A percentile compares a stretch with the other conserved stretches of the same genome.
Conservation (phyloP, 129 eudicot genomes). For the Oenanthe sinensis region DNA sequence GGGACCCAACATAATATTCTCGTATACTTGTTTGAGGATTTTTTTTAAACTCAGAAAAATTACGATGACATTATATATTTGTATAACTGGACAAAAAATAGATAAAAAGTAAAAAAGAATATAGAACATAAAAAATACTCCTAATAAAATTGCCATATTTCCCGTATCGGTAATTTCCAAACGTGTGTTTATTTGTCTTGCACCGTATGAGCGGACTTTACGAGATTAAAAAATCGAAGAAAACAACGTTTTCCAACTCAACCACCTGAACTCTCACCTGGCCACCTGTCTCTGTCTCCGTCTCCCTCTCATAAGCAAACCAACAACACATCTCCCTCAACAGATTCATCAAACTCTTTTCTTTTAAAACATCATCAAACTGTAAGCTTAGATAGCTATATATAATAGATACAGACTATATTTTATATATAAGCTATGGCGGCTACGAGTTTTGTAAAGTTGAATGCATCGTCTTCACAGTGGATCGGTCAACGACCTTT, state of each 20-base stretch:
- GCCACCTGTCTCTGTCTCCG: too few species aligned
- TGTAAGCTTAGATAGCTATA: background rate
- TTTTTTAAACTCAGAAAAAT: too few species aligned
- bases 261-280: background rate
- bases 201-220: background rate
- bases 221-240: background rate
- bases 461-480: slow-evolving; percentile 49
- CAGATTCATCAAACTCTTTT: background rate
- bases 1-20: too few species aligned
- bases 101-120: too few species aligned
- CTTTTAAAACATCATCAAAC: background rate
- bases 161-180: background rate
- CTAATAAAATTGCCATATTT: too few species aligned
- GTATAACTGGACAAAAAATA: too few species aligned
- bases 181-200: background rate
- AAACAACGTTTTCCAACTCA: background rate
- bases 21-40: too few species aligned
- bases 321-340: background rate
- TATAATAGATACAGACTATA: too few species aligned
- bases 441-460: slow-evolving; percentile 56
- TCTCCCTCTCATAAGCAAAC: background rate
- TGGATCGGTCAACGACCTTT: slow-evolving; percentile 65
- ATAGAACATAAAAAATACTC: too few species aligned
- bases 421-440: slow-evolving; percentile 35
- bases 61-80: too few species aligned